These are phyloP conservation scores for Calocera viscosa DNA, from an alignment of 768 basidiomycete species.

Conservation along the genomic window DNA sequence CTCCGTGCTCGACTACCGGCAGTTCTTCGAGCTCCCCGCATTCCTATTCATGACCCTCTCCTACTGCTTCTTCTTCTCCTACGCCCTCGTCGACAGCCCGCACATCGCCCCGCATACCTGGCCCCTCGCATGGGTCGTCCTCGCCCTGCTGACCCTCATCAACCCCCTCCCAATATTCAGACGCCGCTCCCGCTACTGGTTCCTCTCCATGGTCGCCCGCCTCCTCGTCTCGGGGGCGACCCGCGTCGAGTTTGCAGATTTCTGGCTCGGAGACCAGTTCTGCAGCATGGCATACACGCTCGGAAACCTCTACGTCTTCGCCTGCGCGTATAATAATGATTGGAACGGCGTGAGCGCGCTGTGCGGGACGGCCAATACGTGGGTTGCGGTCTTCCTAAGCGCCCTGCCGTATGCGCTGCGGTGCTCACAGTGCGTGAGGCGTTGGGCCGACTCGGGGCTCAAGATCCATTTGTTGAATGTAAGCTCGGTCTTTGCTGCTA, in stretches of 20 bases:
- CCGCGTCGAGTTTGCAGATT: conserved; percentile 76
- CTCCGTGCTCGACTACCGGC: conserved; percentile 60
- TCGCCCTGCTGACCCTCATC: conserved; percentile 46
- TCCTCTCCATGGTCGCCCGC: conserved; percentile 48
- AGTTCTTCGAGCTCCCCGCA: conserved; percentile 76
- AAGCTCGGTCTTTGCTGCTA: conserved; percentile 19
- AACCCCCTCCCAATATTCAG: conserved; percentile 63
- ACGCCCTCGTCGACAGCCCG: conserved; percentile 45
- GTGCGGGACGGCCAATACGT: conserved; percentile 39
- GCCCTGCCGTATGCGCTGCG: conserved; percentile 62
- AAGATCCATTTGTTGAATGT: conserved; percentile 81
- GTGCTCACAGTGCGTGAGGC: conserved; percentile 72
- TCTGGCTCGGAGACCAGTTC: conserved; percentile 83
- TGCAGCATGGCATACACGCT: conserved; percentile 68
- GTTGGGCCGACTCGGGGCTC: conserved; percentile 66
- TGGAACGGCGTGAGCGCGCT: conserved; percentile 40
- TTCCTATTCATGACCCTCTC: conserved; percentile 60
- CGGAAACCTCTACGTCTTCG: conserved; percentile 58
- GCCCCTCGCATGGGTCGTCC: conserved; percentile 69
- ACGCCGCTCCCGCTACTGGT: conserved; percentile 66
- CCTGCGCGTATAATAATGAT: conserved; percentile 52
- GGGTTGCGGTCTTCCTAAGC: conserved; percentile 49
- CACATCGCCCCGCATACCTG: conserved; percentile 56
- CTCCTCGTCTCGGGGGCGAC: conserved; percentile 57
- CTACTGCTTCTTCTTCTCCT: conserved; percentile 77